A percentile compares a stretch with the other conserved stretches of the same genome.
Conservation (phyloP, 257 asterid species). For the Nyctanthes arbortristis region DNA sequence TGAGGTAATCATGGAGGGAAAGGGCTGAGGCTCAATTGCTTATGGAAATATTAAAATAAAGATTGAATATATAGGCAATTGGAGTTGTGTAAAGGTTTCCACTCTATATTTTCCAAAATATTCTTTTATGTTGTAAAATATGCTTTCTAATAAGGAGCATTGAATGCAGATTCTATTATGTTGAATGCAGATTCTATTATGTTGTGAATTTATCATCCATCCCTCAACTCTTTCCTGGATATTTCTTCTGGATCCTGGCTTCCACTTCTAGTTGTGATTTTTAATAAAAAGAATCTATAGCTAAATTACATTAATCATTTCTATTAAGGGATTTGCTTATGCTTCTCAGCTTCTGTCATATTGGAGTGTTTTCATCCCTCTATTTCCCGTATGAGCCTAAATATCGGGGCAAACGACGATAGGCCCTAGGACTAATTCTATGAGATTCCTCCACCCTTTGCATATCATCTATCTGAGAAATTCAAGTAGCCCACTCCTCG, state of each 20-base stretch:
- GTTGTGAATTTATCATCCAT: not conserved
- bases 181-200: not conserved
- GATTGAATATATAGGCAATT: too few species aligned
- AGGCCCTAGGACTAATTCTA: slow-evolving; percentile 4
- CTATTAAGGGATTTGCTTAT: not conserved
- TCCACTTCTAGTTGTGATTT: not conserved
- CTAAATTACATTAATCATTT: not conserved
- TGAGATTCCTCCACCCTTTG: not conserved
- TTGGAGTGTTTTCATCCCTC: slow-evolving; percentile 21
- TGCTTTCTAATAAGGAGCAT: too few species aligned
- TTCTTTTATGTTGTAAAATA: too few species aligned
- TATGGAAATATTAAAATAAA: too few species aligned
- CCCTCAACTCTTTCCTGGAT: not conserved
- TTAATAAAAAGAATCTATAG: not conserved
- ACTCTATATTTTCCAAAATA: too few species aligned
- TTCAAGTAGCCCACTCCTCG: not conserved
- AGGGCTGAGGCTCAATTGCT: too few species aligned
- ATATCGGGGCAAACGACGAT: not conserved
- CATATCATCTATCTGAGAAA: not conserved
- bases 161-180: too few species aligned
- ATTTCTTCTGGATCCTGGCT: not conserved
- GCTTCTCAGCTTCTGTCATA: not conserved
- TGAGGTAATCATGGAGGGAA: too few species aligned
- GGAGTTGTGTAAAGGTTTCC: too few species aligned
- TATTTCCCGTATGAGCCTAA: not conserved